These are phyloP conservation scores for Pisolithus sp. DNA, from an alignment of 768 basidiomycete species.

Conservation along the genomic window DNA sequence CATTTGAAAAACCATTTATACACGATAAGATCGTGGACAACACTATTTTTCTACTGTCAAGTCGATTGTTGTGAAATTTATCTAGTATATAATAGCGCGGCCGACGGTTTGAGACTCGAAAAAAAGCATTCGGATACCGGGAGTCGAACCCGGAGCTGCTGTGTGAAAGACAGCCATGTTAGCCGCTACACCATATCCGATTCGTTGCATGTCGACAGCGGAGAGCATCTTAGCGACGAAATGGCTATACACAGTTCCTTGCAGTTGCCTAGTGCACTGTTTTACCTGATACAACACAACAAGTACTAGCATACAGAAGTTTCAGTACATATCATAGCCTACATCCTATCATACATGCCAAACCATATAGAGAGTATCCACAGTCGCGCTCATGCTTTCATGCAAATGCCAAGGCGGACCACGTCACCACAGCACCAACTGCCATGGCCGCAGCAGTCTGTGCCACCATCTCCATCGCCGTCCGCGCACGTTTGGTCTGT, in stretches of 20 bases:
- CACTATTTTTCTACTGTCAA: too few species aligned
- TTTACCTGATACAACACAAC: constrained; percentile 4
- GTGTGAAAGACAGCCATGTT: constrained; percentile 33
- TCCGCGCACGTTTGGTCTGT: constrained; percentile 42
- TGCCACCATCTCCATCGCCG: constrained; percentile 32
- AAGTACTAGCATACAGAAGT: not conserved
- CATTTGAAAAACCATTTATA: too few species aligned
- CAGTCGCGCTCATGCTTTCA: constrained; percentile 19
- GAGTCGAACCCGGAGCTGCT: constrained; percentile 32
- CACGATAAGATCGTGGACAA: too few species aligned
- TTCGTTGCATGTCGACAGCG: constrained; percentile 6
- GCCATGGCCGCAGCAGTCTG: constrained; percentile 59
- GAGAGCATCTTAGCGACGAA: not conserved
- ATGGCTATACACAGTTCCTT: too few species aligned
- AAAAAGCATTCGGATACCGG: constrained; percentile 25
- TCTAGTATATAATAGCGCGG: too few species aligned
- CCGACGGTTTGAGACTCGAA: constrained; percentile 1
- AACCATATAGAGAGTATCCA: not conserved
- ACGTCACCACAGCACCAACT: constrained; percentile 64
- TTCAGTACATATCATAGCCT: not conserved
- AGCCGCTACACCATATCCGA: constrained; percentile 32
- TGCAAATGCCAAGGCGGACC: constrained; percentile 67
- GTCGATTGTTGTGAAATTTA: too few species aligned
- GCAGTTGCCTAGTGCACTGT: too few species aligned
- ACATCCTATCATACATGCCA: not conserved